Evolutionary conservation across 257 asterid genomes (phyloP).

Genomic region (Solanum microdontum): DNA sequence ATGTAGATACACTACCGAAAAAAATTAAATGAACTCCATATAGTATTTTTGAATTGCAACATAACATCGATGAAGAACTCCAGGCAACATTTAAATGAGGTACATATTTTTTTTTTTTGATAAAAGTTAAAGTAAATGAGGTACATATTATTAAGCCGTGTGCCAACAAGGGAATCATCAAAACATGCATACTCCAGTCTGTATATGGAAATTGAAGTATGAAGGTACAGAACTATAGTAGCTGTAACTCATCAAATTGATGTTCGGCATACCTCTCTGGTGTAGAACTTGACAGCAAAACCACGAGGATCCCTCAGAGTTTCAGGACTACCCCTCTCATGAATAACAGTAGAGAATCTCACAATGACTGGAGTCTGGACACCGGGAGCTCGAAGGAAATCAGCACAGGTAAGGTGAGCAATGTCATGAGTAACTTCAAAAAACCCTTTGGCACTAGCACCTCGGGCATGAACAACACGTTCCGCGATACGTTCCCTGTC

Average conservation of each 20-base stretch:
- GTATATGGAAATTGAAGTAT: neutral
- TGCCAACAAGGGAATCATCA: neutral
- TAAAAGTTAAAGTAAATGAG: too few relatives aligned
- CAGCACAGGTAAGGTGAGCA: constrained; percentile 22
- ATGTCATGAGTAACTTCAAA: constrained; percentile 30
- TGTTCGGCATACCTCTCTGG: constrained; percentile 20
- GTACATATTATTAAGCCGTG: neutral
- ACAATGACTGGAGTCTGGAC: constrained; percentile 29
- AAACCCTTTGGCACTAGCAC: constrained; percentile 32
- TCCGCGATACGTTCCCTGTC: constrained; percentile 30
- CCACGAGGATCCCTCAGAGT: constrained; percentile 30
- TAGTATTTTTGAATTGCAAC: neutral
- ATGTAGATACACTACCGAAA: neutral
- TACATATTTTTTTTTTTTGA: too few relatives aligned
- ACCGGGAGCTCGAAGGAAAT: constrained; percentile 32
- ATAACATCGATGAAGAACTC: neutral
- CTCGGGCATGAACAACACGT: constrained; percentile 35
- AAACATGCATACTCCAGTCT: neutral
- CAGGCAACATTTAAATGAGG: neutral
- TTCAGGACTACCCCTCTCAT: constrained; percentile 31
- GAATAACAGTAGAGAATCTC: constrained; percentile 28
- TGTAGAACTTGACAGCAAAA: constrained; percentile 34
- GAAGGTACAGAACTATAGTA: neutral
- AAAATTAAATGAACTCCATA: neutral
- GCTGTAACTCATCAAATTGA: neutral